Percentiles rank a stretch among this genome's conserved stretches.
These are phyloP conservation scores for Hanseniaspora jakobsenii DNA, from an alignment of 805 yeast genomes.

Conservation along the genomic window DNA sequence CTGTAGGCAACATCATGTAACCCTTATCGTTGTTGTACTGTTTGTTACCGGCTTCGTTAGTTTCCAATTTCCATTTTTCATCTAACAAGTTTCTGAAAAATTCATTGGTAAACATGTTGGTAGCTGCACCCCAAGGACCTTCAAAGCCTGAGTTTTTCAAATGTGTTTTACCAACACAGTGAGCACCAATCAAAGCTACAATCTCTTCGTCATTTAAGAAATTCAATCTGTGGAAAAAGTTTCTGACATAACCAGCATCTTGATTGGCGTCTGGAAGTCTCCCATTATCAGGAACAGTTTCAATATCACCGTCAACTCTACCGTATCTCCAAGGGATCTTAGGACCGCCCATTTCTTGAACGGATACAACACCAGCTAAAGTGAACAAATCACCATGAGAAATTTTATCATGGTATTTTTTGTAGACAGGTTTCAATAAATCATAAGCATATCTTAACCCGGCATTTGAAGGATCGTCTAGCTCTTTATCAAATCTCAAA, in stretches of 20 bases:
- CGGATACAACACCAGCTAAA: slow-evolving; percentile 63
- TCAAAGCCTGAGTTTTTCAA: slow-evolving; percentile 60
- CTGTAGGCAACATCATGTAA: slow-evolving; percentile 82
- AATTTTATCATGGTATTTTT: slow-evolving; percentile 52
- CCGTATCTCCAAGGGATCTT: slow-evolving; percentile 75
- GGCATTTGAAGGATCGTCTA: slow-evolving; percentile 45
- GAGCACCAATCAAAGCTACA: slow-evolving; percentile 66
- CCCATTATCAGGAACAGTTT: slow-evolving; percentile 48
- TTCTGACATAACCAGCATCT: slow-evolving; percentile 53
- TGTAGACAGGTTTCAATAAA: slow-evolving; percentile 42
- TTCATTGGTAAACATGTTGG: slow-evolving; percentile 62
- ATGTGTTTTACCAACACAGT: slow-evolving; percentile 68
- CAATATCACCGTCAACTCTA: slow-evolving; percentile 45
- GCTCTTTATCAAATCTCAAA: slow-evolving; percentile 42
- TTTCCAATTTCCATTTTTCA: slow-evolving; percentile 42
- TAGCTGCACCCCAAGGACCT: slow-evolving; percentile 83
- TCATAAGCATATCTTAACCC: slow-evolving; percentile 51
- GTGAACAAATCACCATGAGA: slow-evolving; percentile 73
- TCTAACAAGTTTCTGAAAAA: slow-evolving; percentile 48
- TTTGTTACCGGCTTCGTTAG: slow-evolving; percentile 47
- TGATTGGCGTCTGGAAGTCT: slow-evolving; percentile 62
- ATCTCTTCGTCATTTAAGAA: slow-evolving; percentile 53
- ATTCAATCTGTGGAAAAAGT: slow-evolving; percentile 53
- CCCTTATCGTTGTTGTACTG: slow-evolving; percentile 54
- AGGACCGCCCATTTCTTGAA: slow-evolving; percentile 73